These are phyloP conservation scores for Royoungia palumana DNA, from an alignment of 768 basidiomycete genomes.

Conservation along the genomic window DNA sequence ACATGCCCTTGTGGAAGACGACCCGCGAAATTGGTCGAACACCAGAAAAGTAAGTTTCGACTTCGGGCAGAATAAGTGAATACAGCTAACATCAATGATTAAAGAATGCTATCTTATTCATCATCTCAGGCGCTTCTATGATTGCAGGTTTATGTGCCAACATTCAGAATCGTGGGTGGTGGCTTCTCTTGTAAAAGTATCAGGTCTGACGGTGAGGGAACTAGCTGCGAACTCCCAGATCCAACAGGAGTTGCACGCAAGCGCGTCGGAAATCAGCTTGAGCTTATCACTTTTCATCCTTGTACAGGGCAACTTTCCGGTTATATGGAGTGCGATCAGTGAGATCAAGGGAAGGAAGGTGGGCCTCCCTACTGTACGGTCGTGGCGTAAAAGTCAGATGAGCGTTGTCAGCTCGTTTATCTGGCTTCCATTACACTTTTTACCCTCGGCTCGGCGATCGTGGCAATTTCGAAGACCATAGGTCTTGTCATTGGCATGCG, in stretches of 20 bases:
- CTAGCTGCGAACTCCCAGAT: slow-evolving; percentile 68
- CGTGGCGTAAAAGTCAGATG: too few relatives aligned
- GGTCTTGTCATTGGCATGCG: slow-evolving; percentile 64
- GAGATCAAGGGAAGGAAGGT: too few relatives aligned
- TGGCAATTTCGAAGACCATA: slow-evolving; percentile 55
- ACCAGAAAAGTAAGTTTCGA: slow-evolving; percentile 47
- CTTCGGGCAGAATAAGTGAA: not conserved
- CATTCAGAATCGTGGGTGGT: slow-evolving; percentile 30
- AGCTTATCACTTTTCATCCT: slow-evolving; percentile 71
- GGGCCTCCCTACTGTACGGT: too few relatives aligned
- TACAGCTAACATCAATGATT: not conserved
- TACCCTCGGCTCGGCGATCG: slow-evolving; percentile 53
- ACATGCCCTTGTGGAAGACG: slow-evolving; percentile 48
- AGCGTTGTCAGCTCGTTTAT: slow-evolving; percentile 47
- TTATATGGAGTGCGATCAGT: slow-evolving; percentile 32
- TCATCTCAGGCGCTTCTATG: slow-evolving; percentile 29
- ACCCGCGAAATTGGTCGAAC: slow-evolving; percentile 59
- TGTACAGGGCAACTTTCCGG: slow-evolving; percentile 54
- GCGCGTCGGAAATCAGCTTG: slow-evolving; percentile 59
- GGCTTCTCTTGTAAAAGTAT: not conserved
- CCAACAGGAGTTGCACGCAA: slow-evolving; percentile 58
- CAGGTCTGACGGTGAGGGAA: not conserved
- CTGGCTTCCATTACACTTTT: slow-evolving; percentile 51
- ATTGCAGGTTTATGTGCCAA: slow-evolving; percentile 27
- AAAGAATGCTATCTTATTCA: slow-evolving; percentile 20